phyloP scores from a whole-genome alignment of 495 filamentous ascomycete genomes.

The Tuber umbilicatum region DNA sequence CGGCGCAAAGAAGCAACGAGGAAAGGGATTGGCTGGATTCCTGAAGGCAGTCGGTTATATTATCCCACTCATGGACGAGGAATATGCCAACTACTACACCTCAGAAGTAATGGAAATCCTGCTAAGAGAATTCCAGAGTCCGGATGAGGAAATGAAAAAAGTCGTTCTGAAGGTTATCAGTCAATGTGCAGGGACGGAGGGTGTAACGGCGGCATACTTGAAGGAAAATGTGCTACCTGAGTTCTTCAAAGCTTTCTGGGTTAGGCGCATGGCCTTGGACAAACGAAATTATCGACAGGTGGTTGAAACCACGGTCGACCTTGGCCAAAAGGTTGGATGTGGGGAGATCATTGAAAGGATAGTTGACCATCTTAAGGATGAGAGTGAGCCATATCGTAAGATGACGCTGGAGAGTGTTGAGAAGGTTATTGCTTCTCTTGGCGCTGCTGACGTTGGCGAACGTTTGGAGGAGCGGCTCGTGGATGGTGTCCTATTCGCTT shows the following conservation, averaged over 20 bases:
- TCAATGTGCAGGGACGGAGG: conserved; percentile 90
- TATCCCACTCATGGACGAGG: conserved; percentile 98
- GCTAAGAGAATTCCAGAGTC: conserved; percentile 87
- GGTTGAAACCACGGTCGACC: conserved; percentile 94
- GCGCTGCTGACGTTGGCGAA: conserved; percentile 88
- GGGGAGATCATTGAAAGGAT: conserved; percentile 91
- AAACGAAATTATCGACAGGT: conserved; percentile 96
- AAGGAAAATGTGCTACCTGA: conserved; percentile 91
- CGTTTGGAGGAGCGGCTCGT: conserved; percentile 86
- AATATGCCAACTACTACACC: conserved; percentile 98
- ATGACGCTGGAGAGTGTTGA: conserved; percentile 98
- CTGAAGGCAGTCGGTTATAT: conserved; percentile 97
- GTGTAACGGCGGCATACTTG: conserved; percentile 88
- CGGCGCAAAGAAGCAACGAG: conserved; percentile 88
- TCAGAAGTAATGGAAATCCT: conserved; percentile 98
- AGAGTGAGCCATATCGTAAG: conserved; percentile 95
- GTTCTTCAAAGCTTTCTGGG: conserved; percentile 99
- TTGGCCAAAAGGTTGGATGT: conserved; percentile 93
- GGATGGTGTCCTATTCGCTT: conserved; percentile 92
- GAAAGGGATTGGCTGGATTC: conserved; percentile 92
- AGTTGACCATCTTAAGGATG: conserved; percentile 93
- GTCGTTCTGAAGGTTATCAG: conserved; percentile 95
- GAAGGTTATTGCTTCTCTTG: conserved; percentile 85
- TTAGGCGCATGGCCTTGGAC: conserved; percentile 90
- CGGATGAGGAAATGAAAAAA: conserved; percentile 99